Evolutionary conservation across 176 grass and related monocot species (phyloP).

Genomic region (Raddia distichophylla): DNA sequence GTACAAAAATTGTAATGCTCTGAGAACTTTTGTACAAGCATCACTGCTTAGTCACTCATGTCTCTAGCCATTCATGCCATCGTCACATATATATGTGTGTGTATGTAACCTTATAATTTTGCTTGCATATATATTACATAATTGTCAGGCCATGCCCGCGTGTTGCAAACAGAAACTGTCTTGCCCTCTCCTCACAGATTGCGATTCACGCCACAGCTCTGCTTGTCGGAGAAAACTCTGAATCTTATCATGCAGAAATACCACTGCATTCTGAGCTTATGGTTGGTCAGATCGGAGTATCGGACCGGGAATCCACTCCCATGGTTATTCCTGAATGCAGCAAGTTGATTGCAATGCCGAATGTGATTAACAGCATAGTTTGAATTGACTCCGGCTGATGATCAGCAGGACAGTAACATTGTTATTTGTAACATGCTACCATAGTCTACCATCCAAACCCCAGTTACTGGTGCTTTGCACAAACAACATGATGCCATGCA

Average conservation of each 20-base stretch:
- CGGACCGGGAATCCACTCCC: neutral
- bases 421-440: neutral
- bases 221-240: neutral
- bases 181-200: neutral
- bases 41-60: neutral
- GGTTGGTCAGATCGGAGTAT: neutral
- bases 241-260: neutral
- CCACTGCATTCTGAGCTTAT: neutral
- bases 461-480: neutral
- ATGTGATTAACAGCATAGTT: neutral
- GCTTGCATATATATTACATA: conserved; percentile 20
- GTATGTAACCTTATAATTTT: conserved; percentile 1
- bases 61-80: neutral
- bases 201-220: neutral
- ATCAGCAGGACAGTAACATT: too few species aligned
- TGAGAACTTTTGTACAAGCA: conserved; percentile 18
- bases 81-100: neutral
- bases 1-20: neutral
- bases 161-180: neutral
- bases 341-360: neutral
- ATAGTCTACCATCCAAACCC: neutral
- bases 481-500: neutral
- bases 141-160: neutral
- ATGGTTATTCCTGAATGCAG: neutral
- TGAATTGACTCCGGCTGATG: neutral